These are phyloP conservation scores for Trichomonas vaginalis DNA, from an alignment of 208 protist species.

Conservation along the genomic window DNA sequence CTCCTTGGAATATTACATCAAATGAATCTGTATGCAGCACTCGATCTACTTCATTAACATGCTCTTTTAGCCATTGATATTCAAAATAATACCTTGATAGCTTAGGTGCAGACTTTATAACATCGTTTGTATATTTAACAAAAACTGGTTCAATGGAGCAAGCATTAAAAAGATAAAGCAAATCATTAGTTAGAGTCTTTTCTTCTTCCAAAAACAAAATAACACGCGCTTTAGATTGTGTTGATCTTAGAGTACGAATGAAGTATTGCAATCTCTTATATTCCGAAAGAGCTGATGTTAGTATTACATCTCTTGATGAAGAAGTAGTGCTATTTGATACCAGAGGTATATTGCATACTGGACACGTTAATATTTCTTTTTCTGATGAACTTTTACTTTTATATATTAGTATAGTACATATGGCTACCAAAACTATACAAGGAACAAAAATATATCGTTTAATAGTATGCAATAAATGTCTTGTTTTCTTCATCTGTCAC, in stretches of 20 bases:
- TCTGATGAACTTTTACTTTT: no score
- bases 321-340: not conserved
- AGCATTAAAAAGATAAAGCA: not conserved
- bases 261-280: not conserved
- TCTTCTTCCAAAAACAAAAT: not conserved
- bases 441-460: no score
- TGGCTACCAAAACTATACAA: no score
- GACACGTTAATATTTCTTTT: no score
- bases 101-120: not conserved
- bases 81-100: not conserved
- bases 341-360: not conserved
- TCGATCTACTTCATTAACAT: conserved; percentile 8
- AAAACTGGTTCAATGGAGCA: not conserved
- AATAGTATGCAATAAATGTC: no score
- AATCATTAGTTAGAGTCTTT: not conserved
- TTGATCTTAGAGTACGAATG: not conserved
- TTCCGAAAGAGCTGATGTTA: not conserved
- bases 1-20: conserved; percentile 6
- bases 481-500: no score
- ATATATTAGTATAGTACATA: no score
- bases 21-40: conserved; percentile 6
- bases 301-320: not conserved
- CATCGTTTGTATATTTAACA: not conserved
- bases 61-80: not conserved
- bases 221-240: not conserved